Percentiles rank a stretch among this genome's conserved stretches.
phyloP scores from a whole-genome alignment of 2,329 filamentous ascomycete genomes.

The Helicocarpus griseus region DNA sequence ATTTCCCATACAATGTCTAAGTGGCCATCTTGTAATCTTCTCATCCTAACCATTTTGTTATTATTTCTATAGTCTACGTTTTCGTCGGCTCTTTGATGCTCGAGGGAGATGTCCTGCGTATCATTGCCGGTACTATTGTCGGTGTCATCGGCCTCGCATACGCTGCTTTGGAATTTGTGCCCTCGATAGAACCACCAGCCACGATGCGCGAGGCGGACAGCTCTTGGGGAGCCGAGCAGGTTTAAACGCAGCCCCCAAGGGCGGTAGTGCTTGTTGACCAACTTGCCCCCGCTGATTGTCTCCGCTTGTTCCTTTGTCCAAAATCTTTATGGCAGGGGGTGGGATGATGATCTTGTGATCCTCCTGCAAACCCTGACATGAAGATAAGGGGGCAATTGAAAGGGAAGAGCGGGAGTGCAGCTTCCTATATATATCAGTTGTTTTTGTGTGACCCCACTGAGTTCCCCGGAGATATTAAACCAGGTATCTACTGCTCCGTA shows the following conservation, averaged over 20 bases:
- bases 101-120: constrained; percentile 54
- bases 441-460: no score
- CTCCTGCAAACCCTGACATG: no score
- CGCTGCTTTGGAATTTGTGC: constrained; percentile 63
- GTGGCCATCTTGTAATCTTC: background rate
- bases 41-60: background rate
- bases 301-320: no score
- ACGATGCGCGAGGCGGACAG: constrained; percentile 73
- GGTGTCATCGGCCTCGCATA: constrained; percentile 72
- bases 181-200: constrained; percentile 67
- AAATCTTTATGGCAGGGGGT: no score
- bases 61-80: constrained; percentile 71
- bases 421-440: no score
- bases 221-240: constrained; percentile 69
- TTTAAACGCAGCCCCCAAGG: constrained; percentile 37
- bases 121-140: constrained; percentile 68
- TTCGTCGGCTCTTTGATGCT: constrained; percentile 85
- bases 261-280: constrained; percentile 3
- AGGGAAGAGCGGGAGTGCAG: no score
- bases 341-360: no score
- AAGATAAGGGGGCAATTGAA: no score
- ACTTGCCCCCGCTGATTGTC: no score
- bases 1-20: background rate
- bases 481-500: no score
- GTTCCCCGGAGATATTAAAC: no score